Conservation (phyloP, 78 protist species). For the Polysphondylium violaceum region DNA sequence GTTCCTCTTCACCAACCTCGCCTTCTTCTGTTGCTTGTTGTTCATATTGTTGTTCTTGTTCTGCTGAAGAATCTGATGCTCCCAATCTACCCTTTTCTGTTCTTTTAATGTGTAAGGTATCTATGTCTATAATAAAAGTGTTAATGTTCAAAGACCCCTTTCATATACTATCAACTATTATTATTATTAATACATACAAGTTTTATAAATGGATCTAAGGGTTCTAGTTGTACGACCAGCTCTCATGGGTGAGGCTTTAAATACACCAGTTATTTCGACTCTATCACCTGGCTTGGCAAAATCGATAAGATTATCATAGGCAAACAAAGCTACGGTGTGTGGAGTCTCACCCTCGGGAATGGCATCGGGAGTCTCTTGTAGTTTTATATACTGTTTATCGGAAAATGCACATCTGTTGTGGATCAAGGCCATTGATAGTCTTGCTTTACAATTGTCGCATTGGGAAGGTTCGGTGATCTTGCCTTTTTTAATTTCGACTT, state of each 20-base stretch:
- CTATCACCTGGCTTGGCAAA: conserved; percentile 97
- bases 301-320: conserved; percentile 94
- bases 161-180: neutral
- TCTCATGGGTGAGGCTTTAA: conserved; percentile 83
- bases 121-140: conserved; percentile 54
- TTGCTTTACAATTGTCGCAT: conserved; percentile 81
- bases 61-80: neutral
- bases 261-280: conserved; percentile 97
- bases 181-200: conserved; percentile 31
- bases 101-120: conserved; percentile 73
- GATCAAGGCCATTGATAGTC: conserved; percentile 76
- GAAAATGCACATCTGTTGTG: conserved; percentile 96
- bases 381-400: conserved; percentile 96
- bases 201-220: conserved; percentile 76
- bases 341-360: conserved; percentile 98
- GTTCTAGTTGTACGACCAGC: conserved; percentile 53
- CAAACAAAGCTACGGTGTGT: conserved; percentile 88
- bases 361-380: conserved; percentile 97
- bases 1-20: neutral
- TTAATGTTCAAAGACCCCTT: neutral
- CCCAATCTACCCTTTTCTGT: conserved; percentile 19
- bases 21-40: conserved; percentile 41
- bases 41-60: conserved; percentile 14
- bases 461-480: conserved; percentile 91
- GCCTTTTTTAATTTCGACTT: conserved; percentile 62